These are phyloP conservation scores for Salix brachista DNA, from an alignment of 345 rosid genomes.

Conservation along the genomic window DNA sequence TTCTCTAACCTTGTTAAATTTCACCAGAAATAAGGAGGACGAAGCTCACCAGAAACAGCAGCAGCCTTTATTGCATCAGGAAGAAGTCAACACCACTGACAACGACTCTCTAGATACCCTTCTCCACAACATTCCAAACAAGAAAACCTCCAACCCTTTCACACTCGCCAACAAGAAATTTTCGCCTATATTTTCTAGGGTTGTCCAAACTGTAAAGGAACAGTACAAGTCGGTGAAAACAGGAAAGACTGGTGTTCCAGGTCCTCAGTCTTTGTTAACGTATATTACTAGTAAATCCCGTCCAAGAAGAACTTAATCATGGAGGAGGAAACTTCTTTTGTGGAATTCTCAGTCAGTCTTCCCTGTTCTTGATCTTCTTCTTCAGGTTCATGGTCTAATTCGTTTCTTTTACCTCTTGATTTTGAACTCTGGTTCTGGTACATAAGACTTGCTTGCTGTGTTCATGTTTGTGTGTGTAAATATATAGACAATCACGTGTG, in stretches of 20 bases:
- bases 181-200: background rate
- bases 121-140: slow-evolving; percentile 22
- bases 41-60: background rate
- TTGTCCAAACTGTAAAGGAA: background rate
- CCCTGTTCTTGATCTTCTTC: background rate
- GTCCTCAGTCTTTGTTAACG: background rate
- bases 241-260: background rate
- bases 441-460: background rate
- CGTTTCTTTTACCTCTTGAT: slow-evolving; percentile 5
- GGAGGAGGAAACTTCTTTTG: background rate
- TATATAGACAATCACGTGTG: background rate
- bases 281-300: slow-evolving; percentile 8
- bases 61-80: background rate
- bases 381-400: slow-evolving; percentile 21
- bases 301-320: slow-evolving; percentile 6
- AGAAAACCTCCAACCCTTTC: slow-evolving; percentile 13
- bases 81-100: slow-evolving; percentile 16
- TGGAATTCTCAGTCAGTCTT: slow-evolving; percentile 9
- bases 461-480: background rate
- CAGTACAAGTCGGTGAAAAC: slow-evolving; percentile 12
- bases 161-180: background rate
- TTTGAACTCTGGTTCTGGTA: background rate
- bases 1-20: background rate
- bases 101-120: slow-evolving; percentile 17
- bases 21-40: background rate